A percentile compares a stretch with the other conserved stretches of the same genome.
Conservation (phyloP, 164 flowering plant genomes). For the Nelumbo lutea region DNA sequence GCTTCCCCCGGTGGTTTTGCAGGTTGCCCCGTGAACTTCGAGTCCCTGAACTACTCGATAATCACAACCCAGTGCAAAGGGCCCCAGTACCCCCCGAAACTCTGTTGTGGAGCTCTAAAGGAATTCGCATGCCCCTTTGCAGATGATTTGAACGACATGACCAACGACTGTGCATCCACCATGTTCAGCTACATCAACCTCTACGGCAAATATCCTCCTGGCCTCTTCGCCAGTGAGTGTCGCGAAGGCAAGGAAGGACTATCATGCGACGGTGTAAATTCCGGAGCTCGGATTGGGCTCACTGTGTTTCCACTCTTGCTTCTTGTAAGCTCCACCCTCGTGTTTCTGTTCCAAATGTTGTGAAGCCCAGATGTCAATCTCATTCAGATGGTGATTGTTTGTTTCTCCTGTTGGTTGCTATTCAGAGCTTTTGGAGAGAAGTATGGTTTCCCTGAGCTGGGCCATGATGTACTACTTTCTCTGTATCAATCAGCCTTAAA, state of each 20-base stretch:
- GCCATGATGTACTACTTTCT: too few species aligned
- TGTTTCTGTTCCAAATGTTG: constrained; percentile 4
- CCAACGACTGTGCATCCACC: not conserved
- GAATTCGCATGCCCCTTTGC: constrained; percentile 7
- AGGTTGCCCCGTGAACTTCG: constrained; percentile 4
- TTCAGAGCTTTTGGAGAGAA: too few species aligned
- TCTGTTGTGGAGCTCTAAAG: constrained; percentile 8
- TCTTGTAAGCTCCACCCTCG: constrained; percentile 6
- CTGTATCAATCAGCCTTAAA: too few species aligned
- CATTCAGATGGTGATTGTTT: too few species aligned
- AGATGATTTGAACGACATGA: not conserved
- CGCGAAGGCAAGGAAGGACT: constrained; percentile 37
- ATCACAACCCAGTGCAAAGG: constrained; percentile 10
- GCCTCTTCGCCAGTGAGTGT: constrained; percentile 43
- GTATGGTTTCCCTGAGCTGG: too few species aligned
- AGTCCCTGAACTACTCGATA: not conserved
- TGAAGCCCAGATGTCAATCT: constrained; percentile 5
- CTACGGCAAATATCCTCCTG: constrained; percentile 55
- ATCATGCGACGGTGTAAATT: constrained; percentile 15
- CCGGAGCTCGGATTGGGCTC: not conserved
- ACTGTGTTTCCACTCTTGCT: constrained; percentile 5
- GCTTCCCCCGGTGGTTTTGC: not conserved
- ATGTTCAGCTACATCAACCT: constrained; percentile 32
- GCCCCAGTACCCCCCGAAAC: not conserved
- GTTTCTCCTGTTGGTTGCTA: too few species aligned